Conservation (phyloP, 2,329 filamentous ascomycete genomes). For the Monosporascus ibericus region DNA sequence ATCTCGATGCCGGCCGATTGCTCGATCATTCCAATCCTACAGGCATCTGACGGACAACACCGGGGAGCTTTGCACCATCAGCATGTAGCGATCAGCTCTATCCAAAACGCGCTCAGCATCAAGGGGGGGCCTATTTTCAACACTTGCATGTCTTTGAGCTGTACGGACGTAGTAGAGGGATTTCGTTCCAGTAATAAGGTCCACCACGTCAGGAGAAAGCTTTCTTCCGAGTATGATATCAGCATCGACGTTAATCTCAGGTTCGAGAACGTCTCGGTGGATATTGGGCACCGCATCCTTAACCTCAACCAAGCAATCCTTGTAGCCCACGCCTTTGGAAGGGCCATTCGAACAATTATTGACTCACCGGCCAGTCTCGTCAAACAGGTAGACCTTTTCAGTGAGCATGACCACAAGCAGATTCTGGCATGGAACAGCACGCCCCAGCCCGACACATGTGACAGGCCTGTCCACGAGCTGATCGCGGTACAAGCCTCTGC, state of each 20-base stretch:
- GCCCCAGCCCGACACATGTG: constrained; percentile 32
- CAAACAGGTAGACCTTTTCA: constrained; percentile 46
- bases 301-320: constrained; percentile 38
- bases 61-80: constrained; percentile 32
- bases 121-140: constrained; percentile 41
- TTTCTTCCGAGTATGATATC: constrained; percentile 41
- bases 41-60: constrained; percentile 19
- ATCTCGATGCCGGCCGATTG: constrained; percentile 12
- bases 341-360: constrained; percentile 42
- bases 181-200: constrained; percentile 27
- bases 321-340: constrained; percentile 47
- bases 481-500: constrained; percentile 33
- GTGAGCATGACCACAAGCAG: constrained; percentile 47
- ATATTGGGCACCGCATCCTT: constrained; percentile 39
- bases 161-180: constrained; percentile 23
- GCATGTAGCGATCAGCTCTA: constrained; percentile 37
- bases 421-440: constrained; percentile 47
- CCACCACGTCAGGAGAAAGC: constrained; percentile 31
- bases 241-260: constrained; percentile 38
- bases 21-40: constrained; percentile 18
- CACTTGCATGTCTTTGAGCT: constrained; percentile 42
- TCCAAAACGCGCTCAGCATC: constrained; percentile 40
- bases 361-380: constrained; percentile 34
- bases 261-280: constrained; percentile 34
- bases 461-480: constrained; percentile 38